These are phyloP conservation scores for Ulota crispa DNA, from an alignment of 225 moss, liverwort and hornwort genomes.

Conservation along the genomic window DNA sequence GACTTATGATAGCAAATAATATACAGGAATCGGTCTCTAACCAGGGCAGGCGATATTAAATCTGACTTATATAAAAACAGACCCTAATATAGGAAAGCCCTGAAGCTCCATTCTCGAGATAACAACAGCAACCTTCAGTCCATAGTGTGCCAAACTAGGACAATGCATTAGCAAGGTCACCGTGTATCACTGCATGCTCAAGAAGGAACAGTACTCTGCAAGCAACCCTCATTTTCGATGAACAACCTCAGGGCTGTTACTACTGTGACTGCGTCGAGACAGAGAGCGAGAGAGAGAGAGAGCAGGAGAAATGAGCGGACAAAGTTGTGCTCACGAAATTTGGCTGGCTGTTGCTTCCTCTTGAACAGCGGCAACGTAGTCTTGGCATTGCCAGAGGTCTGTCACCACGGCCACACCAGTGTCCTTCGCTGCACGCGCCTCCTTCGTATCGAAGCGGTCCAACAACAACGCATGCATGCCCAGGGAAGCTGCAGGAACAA, in stretches of 20 bases:
- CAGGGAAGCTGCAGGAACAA: constrained; percentile 42
- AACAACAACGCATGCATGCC: constrained; percentile 64
- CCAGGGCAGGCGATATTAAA: not conserved
- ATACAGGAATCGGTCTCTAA: constrained; percentile 9
- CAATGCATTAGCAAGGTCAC: not conserved
- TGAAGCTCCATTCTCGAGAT: not conserved
- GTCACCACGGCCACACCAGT: constrained; percentile 55
- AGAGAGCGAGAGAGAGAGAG: not conserved
- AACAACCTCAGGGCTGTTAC: not conserved
- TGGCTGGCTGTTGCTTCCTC: constrained; percentile 37
- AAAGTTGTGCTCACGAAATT: constrained; percentile 28
- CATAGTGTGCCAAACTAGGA: not conserved
- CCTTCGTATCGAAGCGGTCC: constrained; percentile 45
- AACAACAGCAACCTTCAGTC: not conserved
- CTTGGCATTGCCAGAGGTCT: constrained; percentile 47
- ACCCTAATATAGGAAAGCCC: constrained; percentile 22
- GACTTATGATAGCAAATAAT: constrained; percentile 16
- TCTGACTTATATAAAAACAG: not conserved
- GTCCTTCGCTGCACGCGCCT: constrained; percentile 55
- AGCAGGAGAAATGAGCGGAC: constrained; percentile 5
- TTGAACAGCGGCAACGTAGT: constrained; percentile 39
- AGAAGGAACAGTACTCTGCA: not conserved
- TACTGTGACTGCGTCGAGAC: constrained; percentile 13
- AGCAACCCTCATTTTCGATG: constrained; percentile 3
- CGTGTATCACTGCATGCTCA: not conserved